Conservation (phyloP, 768 basidiomycete genomes). For the Lanmaoa pseudosensibilis region DNA sequence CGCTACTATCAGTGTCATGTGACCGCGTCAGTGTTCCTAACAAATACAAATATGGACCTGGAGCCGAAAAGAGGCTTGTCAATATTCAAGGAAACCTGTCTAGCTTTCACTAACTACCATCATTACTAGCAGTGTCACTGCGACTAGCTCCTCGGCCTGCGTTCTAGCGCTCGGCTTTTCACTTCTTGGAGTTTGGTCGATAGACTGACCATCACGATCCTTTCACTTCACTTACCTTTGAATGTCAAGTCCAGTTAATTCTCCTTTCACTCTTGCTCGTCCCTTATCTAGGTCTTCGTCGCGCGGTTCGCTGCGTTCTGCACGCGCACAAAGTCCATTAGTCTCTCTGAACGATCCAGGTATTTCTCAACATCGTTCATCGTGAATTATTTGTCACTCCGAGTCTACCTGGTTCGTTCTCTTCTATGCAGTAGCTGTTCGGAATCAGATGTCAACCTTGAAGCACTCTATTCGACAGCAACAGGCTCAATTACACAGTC, state of each 20-base stretch:
- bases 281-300: conserved; percentile 50
- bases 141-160: conserved; percentile 10
- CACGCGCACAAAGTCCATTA: conserved; percentile 54
- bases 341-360: conserved; percentile 65
- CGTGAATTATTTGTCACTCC: conserved; percentile 24
- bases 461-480: conserved; percentile 84
- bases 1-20: conserved; percentile 17
- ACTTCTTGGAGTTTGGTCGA: conserved; percentile 17
- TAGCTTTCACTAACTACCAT: not conserved
- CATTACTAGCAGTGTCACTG: conserved; percentile 8
- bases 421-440: conserved; percentile 59
- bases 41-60: conserved; percentile 25
- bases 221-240: conserved; percentile 27
- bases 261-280: conserved; percentile 36
- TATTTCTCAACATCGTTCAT: conserved; percentile 37
- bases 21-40: conserved; percentile 27
- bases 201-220: conserved; percentile 24
- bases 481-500: conserved; percentile 70
- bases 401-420: conserved; percentile 26
- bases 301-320: conserved; percentile 46
- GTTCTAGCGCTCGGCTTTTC: conserved; percentile 1
- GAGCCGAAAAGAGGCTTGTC: not conserved
- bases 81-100: conserved; percentile 1
- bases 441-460: conserved; percentile 77
- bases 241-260: conserved; percentile 36